Evolutionary conservation across 2,329 filamentous ascomycete species (phyloP), one percentile per base, ranked within the genome.

Genomic region (Cladophialophora chaetospira): DNA sequence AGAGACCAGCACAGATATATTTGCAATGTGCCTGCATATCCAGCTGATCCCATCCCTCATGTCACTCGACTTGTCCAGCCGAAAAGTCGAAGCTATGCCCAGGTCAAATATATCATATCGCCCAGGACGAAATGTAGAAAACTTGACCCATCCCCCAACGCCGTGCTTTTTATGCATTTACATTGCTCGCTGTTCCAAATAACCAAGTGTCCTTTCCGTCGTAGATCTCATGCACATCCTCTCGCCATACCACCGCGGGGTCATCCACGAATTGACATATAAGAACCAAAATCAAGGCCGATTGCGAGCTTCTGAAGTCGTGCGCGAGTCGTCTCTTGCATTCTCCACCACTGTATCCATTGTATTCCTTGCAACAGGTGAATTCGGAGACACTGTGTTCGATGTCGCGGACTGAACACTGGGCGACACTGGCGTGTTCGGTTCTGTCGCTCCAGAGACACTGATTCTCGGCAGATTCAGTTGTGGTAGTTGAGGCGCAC

Each of bases 401-500:
- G 53, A 49, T 36, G 46, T n/a, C n/a, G 31, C 21, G 6, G 45
- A 23, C 13, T 44, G 40, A 3, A 35, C 15, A 4, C 15, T 26
- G 26, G 51, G 52, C 19, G 44, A 58, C 2, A 59, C 54, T 4
- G 65, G 65, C 5, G 62, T 65, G 31, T 63, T 64, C 23, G 64
- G 64, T 31, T 64, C 63, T n/a, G 57, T 64, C 9, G 65, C 65
- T n/a, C 43, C 58, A 38, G 63, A 59, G 2, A 67, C 59, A 43
- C 57, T 63, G 48, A 67, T 67, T 21, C 57, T 65, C 15, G 65
- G 65, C 9, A 67, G 43, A 26, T 53, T 63, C 38, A 66, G 55
- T 31, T 61, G 55, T 11, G 63, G 61, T 21, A 64, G 23, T 45
- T 53, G 47, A 26, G 61, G 57, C n/a, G 54, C 45, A 47, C 35